A percentile compares a stretch with the other conserved stretches of the same genome.
Evolutionary conservation across 768 basidiomycete species (phyloP).

Genomic region (Mycena olivaceomarginata): DNA sequence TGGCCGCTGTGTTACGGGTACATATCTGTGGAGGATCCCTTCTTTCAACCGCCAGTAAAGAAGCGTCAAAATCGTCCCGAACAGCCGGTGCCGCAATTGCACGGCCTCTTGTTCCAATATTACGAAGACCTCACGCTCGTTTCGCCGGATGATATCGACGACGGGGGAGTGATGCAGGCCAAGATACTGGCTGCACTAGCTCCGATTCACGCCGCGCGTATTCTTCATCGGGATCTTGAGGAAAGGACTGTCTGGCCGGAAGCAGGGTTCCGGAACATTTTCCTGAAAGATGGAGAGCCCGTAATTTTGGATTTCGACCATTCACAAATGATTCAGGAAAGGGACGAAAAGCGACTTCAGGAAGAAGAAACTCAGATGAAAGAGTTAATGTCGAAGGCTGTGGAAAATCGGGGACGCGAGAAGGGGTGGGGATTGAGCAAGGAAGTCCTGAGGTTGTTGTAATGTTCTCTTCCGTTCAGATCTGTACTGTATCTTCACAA

Average conservation of each 20-base stretch:
- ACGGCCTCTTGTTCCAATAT: too few relatives aligned
- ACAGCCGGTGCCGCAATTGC: too few relatives aligned
- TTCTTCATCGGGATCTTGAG: too few relatives aligned
- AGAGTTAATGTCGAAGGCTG: conserved; percentile 7
- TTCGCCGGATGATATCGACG: too few relatives aligned
- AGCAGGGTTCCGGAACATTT: not conserved
- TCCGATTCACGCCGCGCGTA: too few relatives aligned
- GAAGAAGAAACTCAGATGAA: conserved; percentile 14
- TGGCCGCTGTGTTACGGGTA: conserved; percentile 36
- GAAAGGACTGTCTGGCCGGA: too few relatives aligned
- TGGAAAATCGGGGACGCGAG: conserved; percentile 20
- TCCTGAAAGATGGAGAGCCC: conserved; percentile 3
- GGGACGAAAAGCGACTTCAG: not conserved
- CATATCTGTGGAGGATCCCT: not conserved
- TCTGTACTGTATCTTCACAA: not conserved
- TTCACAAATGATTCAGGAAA: not conserved
- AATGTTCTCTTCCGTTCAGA: not conserved
- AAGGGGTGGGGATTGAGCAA: conserved; percentile 29
- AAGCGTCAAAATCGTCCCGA: too few relatives aligned
- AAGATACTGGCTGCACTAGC: too few relatives aligned
- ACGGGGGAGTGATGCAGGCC: too few relatives aligned
- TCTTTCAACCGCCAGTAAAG: too few relatives aligned
- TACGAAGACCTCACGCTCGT: too few relatives aligned
- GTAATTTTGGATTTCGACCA: conserved; percentile 39
- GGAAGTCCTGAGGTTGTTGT: conserved; percentile 23